Percentiles rank a stretch among this genome's conserved stretches.
Conservation (phyloP, 148 eudicot genomes). For the Spergularia marina region DNA sequence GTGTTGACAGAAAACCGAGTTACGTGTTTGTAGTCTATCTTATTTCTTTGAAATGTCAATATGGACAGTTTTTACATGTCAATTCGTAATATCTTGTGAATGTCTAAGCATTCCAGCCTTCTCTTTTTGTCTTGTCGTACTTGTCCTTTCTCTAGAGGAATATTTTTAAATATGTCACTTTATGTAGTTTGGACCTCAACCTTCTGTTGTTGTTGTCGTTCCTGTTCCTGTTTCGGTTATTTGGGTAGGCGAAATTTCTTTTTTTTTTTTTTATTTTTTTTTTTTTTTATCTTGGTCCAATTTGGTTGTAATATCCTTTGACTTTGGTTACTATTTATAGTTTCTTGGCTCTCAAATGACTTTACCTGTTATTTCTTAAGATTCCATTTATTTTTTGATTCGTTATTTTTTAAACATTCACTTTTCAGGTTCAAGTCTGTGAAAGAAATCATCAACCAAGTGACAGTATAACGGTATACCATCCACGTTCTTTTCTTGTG, state of each 20-base stretch:
- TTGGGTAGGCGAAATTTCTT: not conserved
- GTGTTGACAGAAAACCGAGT: too few relatives aligned
- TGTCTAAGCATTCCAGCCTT: too few relatives aligned
- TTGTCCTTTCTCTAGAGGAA: too few relatives aligned
- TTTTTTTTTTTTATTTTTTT: not conserved
- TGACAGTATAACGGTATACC: constrained; percentile 68
- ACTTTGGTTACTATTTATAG: not conserved
- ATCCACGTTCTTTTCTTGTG: constrained; percentile 4
- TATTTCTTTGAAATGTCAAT: not conserved
- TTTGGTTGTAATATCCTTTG: not conserved
- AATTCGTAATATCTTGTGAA: too few relatives aligned
- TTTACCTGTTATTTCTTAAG: not conserved
- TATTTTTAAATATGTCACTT: too few relatives aligned
- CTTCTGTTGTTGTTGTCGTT: too few relatives aligned
- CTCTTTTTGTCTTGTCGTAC: too few relatives aligned
- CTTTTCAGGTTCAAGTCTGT: constrained; percentile 80
- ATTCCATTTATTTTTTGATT: not conserved
- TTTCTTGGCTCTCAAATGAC: too few relatives aligned
- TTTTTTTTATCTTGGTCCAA: not conserved
- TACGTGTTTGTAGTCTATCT: not conserved
- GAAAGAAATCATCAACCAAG: constrained; percentile 92
- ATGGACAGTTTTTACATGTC: not conserved
- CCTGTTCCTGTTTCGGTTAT: too few relatives aligned
- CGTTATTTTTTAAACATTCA: not conserved
- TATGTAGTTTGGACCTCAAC: too few relatives aligned